Evolutionary conservation across 352 stramenopile species (phyloP).

Genomic region (Globisporangium barbulae): DNA sequence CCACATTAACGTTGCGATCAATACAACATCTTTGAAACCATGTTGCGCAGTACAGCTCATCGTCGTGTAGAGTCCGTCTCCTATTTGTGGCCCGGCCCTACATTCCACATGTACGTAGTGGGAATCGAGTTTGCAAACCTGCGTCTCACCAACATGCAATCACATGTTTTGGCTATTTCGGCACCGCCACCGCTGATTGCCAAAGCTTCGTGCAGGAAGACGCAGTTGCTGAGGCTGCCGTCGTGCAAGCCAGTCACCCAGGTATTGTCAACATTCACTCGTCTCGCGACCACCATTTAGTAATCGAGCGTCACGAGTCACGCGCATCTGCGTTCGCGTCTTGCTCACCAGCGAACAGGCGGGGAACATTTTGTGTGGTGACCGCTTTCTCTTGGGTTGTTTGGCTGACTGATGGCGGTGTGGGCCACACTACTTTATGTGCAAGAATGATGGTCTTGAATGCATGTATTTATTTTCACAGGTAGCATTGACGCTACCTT

Average conservation of each 20-base stretch:
- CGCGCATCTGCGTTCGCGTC: not conserved
- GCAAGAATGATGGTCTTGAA: not conserved
- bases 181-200: too few relatives aligned
- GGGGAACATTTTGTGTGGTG: constrained; percentile 11
- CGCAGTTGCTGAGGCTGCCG: too few relatives aligned
- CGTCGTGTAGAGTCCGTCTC: not conserved
- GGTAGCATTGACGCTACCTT: not conserved
- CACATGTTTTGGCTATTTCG: too few relatives aligned
- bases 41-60: not conserved
- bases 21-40: constrained; percentile 1
- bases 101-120: too few relatives aligned
- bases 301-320: too few relatives aligned
- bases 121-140: too few relatives aligned
- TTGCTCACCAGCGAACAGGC: not conserved
- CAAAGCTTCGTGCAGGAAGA: not conserved
- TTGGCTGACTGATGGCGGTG: not conserved
- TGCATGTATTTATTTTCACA: constrained; percentile 6
- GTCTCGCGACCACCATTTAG: not conserved
- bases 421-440: not conserved
- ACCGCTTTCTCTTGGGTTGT: not conserved
- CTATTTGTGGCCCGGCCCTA: too few relatives aligned
- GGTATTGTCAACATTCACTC: not conserved
- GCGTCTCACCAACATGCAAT: too few relatives aligned
- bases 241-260: too few relatives aligned
- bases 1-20: constrained; percentile 1